Conservation (phyloP, 2,329 filamentous ascomycete species). For the Pochonia chlamydosporia region DNA sequence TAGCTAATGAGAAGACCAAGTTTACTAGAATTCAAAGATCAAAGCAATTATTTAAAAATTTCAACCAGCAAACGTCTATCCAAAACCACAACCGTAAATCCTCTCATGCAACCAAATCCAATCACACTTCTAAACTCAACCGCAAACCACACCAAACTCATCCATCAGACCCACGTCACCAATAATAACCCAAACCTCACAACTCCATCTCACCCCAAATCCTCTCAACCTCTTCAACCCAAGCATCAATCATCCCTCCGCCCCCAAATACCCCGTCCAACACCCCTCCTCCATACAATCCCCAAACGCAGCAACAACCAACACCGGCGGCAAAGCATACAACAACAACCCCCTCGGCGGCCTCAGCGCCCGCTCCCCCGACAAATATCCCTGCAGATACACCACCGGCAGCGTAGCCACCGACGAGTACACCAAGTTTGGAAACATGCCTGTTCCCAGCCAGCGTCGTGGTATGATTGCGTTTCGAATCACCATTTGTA, state of each 20-base stretch:
- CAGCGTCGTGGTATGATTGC: neutral
- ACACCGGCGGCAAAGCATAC: neutral
- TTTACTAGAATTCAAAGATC: too few relatives aligned
- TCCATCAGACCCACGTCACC: too few relatives aligned
- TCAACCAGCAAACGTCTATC: too few relatives aligned
- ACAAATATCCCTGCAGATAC: neutral
- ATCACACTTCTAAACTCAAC: too few relatives aligned
- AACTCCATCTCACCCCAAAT: too few relatives aligned
- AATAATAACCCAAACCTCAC: too few relatives aligned
- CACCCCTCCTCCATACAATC: neutral
- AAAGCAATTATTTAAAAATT: too few relatives aligned
- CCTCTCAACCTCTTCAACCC: too few relatives aligned
- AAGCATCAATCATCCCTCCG: constrained; percentile 4
- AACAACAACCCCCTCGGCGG: neutral
- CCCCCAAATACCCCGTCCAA: neutral
- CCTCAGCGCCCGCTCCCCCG: neutral
- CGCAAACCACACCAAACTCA: too few relatives aligned
- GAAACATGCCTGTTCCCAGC: neutral
- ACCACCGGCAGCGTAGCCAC: neutral
- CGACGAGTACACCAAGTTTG: neutral
- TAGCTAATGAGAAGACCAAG: too few relatives aligned
- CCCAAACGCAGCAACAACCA: neutral
- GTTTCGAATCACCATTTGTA: neutral
- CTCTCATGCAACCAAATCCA: too few relatives aligned
- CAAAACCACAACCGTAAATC: too few relatives aligned